A percentile compares a stretch with the other conserved stretches of the same genome.
Evolutionary conservation across 768 basidiomycete species (phyloP).

Genomic region (Lyophyllum shimeji): DNA sequence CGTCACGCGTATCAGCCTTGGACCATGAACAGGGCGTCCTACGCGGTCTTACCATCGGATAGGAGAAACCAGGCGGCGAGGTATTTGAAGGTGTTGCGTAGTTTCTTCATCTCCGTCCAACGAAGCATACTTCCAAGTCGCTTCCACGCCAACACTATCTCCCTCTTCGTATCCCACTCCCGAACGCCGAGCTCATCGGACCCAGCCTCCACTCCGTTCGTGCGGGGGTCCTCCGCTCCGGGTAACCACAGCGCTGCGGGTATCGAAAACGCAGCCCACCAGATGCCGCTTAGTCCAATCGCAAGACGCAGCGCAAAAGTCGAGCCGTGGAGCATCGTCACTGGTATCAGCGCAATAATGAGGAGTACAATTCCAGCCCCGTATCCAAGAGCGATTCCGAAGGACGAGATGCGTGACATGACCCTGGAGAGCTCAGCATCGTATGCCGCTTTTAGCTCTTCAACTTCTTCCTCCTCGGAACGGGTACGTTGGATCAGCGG

Average conservation of each 20-base stretch:
- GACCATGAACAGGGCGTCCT: too few relatives aligned
- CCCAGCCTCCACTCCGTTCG: conserved; percentile 14
- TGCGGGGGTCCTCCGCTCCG: conserved; percentile 20
- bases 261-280: conserved; percentile 85
- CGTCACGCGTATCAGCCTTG: background rate
- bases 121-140: conserved; percentile 73
- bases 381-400: conserved; percentile 87
- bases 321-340: conserved; percentile 68
- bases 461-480: conserved; percentile 18
- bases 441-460: conserved; percentile 41
- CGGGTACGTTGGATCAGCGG: conserved; percentile 36
- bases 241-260: conserved; percentile 80
- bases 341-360: conserved; percentile 74
- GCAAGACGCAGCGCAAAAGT: conserved; percentile 80
- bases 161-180: conserved; percentile 45
- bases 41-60: conserved; percentile 67
- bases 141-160: conserved; percentile 73
- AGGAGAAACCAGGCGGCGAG: conserved; percentile 94
- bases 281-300: conserved; percentile 80
- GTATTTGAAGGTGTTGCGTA: conserved; percentile 86
- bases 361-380: conserved; percentile 78
- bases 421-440: conserved; percentile 62
- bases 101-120: conserved; percentile 67
- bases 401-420: conserved; percentile 80
- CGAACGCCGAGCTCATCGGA: conserved; percentile 13